A percentile compares a stretch with the other conserved stretches of the same genome.
Conservation (phyloP, 2,329 filamentous ascomycete species). For the Chrysosphaeria jannelii region DNA sequence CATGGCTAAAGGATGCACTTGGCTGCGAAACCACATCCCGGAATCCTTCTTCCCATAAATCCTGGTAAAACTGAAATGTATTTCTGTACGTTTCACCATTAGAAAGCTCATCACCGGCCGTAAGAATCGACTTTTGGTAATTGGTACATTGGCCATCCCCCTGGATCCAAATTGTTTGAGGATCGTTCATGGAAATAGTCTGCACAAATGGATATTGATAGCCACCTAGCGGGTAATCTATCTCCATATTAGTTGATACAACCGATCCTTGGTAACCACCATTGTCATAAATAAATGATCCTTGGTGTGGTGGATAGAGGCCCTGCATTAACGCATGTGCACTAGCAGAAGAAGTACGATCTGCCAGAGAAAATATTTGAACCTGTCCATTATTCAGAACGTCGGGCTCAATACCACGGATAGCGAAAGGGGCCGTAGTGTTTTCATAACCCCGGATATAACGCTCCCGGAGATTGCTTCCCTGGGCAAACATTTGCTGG, state of each 20-base stretch:
- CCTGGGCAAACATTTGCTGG: constrained; percentile 19
- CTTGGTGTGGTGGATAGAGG: constrained; percentile 41
- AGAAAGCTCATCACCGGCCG: no score
- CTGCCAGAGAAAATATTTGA: no score
- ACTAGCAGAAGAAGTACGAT: no score
- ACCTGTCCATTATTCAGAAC: constrained; percentile 20
- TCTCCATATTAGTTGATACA: constrained; percentile 14
- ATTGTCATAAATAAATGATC: constrained; percentile 10
- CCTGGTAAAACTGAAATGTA: constrained; percentile 12
- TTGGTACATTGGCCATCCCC: constrained; percentile 11
- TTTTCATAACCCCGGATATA: constrained; percentile 12
- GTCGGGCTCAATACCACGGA: constrained; percentile 13
- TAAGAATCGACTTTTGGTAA: constrained; percentile 11
- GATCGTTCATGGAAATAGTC: constrained; percentile 8
- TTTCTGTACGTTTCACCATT: constrained; percentile 5
- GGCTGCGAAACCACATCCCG: constrained; percentile 9
- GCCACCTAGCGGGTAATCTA: constrained; percentile 38
- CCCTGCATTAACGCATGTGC: constrained; percentile 58
- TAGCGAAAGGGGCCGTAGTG: constrained; percentile 8
- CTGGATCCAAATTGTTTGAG: constrained; percentile 14
- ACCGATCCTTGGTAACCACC: constrained; percentile 7
- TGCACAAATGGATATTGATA: constrained; percentile 51
- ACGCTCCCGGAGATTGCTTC: constrained; percentile 16
- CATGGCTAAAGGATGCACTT: constrained; percentile 15
- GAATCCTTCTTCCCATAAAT: constrained; percentile 12